Conservation (phyloP, 1,284 basidiomycete species). For the Inonotus hispidus region DNA sequence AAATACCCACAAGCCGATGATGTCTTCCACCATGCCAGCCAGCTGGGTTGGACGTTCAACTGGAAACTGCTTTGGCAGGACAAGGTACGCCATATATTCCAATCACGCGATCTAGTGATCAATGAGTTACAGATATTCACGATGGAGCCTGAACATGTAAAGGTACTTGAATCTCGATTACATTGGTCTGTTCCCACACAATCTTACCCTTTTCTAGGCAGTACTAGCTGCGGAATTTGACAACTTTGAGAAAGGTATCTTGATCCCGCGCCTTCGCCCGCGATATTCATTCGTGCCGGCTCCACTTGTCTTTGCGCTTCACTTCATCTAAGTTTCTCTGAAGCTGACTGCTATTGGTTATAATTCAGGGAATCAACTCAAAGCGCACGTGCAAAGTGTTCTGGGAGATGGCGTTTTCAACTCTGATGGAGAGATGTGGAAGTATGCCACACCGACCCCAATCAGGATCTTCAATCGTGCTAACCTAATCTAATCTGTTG, state of each 20-base stretch:
- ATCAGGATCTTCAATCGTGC: neutral
- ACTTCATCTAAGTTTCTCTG: no score
- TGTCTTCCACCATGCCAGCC: neutral
- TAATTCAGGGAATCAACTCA: slow-evolving; percentile 25
- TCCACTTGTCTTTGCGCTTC: no score
- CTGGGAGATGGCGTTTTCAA: slow-evolving; percentile 45
- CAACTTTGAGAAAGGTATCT: slow-evolving; percentile 38
- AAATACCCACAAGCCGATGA: neutral
- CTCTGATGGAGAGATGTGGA: slow-evolving; percentile 32
- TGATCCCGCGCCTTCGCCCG: neutral
- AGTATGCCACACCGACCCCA: slow-evolving; percentile 19
- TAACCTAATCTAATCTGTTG: neutral
- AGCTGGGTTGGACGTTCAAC: slow-evolving; percentile 25
- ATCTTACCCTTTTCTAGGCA: slow-evolving; percentile 22
- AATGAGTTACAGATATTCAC: slow-evolving; percentile 26
- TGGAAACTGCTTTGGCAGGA: slow-evolving; percentile 31
- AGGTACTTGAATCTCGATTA: slow-evolving; percentile 22
- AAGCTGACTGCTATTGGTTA: neutral
- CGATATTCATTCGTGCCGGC: neutral
- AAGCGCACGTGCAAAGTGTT: slow-evolving; percentile 31
- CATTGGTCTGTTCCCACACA: neutral
- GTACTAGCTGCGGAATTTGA: slow-evolving; percentile 39
- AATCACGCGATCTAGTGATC: neutral
- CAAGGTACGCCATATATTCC: neutral
- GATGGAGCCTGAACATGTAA: slow-evolving; percentile 32